phyloP scores from a whole-genome alignment of 306 rosid genomes.

The Hippophae gyantsensis region DNA sequence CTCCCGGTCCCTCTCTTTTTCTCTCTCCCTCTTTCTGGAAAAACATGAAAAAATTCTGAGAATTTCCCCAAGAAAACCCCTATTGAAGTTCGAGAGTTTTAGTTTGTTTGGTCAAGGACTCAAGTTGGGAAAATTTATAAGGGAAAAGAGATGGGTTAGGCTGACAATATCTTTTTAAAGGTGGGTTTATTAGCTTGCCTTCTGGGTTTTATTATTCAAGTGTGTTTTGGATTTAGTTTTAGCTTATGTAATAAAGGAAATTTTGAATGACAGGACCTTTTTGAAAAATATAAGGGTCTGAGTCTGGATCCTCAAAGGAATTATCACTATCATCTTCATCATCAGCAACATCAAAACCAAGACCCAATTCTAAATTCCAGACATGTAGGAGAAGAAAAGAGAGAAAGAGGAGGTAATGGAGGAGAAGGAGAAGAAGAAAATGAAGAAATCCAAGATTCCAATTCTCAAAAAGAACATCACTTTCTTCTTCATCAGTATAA shows the following conservation, averaged over 20 bases:
- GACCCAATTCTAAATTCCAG: slow-evolving; percentile 21
- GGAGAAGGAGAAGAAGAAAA: slow-evolving; percentile 6
- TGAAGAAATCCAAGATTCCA: slow-evolving; percentile 17
- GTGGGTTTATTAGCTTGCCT: slow-evolving; percentile 9
- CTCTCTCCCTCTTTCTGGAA: slow-evolving; percentile 6
- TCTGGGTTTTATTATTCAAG: slow-evolving; percentile 2
- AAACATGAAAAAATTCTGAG: slow-evolving; percentile 24
- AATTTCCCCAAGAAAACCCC: slow-evolving; percentile 21
- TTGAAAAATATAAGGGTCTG: slow-evolving; percentile 40
- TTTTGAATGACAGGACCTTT: slow-evolving; percentile 62
- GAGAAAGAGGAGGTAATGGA: too few relatives aligned
- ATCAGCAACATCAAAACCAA: slow-evolving; percentile 13
- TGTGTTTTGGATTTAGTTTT: too few relatives aligned
- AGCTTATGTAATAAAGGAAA: slow-evolving; percentile 45
- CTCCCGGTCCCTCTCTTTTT: too few relatives aligned
- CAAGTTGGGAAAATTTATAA: neutral
- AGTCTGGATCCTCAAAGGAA: slow-evolving; percentile 80
- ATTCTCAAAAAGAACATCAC: slow-evolving; percentile 10
- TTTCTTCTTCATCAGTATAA: slow-evolving; percentile 7
- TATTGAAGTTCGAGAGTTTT: slow-evolving; percentile 16
- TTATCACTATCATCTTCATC: slow-evolving; percentile 19
- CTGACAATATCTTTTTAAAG: neutral
- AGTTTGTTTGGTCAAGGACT: slow-evolving; percentile 5
- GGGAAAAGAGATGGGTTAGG: slow-evolving; percentile 57
- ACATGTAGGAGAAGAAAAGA: slow-evolving; percentile 20